Base-by-base conservation (phyloP, 208 protist genomes). In the Strigomonas culicis region DNA sequence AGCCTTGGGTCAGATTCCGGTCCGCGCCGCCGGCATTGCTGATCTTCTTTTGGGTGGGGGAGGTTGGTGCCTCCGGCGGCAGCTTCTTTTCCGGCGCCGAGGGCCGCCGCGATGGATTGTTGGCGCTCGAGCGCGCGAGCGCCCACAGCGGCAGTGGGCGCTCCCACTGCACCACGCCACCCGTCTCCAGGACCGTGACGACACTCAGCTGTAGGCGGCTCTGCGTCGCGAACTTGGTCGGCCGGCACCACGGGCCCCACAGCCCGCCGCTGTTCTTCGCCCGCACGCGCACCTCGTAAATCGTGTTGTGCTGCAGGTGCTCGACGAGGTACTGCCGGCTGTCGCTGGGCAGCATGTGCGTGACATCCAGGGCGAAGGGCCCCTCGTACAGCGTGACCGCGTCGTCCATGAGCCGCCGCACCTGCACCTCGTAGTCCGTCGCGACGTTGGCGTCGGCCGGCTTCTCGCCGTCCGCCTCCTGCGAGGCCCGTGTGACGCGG, bases 191-290 rank as follows among this genome's bases (percentile, higher is more conserved):
- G 32, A 97, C 84, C 43, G 71, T 65, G 22, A 84, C 74, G 2
- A 96, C 84, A 2, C 62, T 76, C 28, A 97, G 65, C 68, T 82
- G 53, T 31, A 97, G 74, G 10, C 84, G 78, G 59, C 83, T 84
- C 66, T 90, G 82, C 15, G 90, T 96, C 11, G 94, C 72, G 63
- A 96, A 92, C 66, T 88, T 86, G 17, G 79, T 90, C 13, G 75
- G 47, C 10, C 65, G 22, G 70, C 89, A 94, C 90, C 92, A 97
- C 59, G 80, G 79, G n/a, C 90, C 90, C 88, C 89, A 97, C 44
- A 81, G 70, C 27, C 79, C 84, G 39, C 75, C 72, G 62, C 88
- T 80, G 21, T 73, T 78, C 61, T 90, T 80, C 2, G 85, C 85
- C 2, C 89, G 81, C 47, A 93, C 79, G 15, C 85, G 75, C 39